Evolutionary conservation across 306 rosid species (phyloP).

Genomic region (Fagus crenata): DNA sequence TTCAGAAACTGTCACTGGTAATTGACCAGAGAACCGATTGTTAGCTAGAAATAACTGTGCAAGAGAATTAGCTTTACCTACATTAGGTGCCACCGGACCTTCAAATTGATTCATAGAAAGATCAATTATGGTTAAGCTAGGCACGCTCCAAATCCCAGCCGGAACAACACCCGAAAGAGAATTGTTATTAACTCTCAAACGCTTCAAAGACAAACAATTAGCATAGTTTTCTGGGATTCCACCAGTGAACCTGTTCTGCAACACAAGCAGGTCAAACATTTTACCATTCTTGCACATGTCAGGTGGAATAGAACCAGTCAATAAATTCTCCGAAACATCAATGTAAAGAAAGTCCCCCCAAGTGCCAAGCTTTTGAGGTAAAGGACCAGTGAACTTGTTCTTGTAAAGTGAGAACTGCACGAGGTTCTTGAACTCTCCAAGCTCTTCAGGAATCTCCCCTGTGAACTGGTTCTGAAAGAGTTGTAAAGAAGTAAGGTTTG

Average conservation of each 20-base stretch:
- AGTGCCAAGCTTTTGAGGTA: constrained; percentile 78
- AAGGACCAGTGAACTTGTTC: constrained; percentile 62
- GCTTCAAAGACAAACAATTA: constrained; percentile 51
- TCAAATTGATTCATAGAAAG: constrained; percentile 65
- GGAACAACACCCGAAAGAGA: constrained; percentile 82
- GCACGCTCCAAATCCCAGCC: constrained; percentile 73
- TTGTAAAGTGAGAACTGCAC: constrained; percentile 49
- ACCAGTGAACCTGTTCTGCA: constrained; percentile 73
- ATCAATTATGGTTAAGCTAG: constrained; percentile 49
- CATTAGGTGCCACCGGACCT: constrained; percentile 63
- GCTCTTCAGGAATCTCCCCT: constrained; percentile 64
- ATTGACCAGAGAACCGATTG: constrained; percentile 68
- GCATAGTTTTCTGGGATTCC: constrained; percentile 68
- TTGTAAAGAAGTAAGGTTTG: constrained; percentile 53
- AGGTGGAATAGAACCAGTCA: constrained; percentile 73
- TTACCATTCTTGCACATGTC: constrained; percentile 66
- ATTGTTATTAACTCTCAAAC: constrained; percentile 57
- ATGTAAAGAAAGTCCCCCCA: constrained; percentile 47
- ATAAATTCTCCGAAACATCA: constrained; percentile 75
- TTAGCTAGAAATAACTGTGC: constrained; percentile 50
- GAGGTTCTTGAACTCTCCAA: constrained; percentile 60
- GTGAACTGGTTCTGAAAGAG: constrained; percentile 56
- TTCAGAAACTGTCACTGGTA: constrained; percentile 55
- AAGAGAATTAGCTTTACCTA: constrained; percentile 64
- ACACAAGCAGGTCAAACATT: constrained; percentile 38